Evolutionary conservation across 371 early-diverging fungal species (phyloP).

Genomic region (Mucor irregularis): DNA sequence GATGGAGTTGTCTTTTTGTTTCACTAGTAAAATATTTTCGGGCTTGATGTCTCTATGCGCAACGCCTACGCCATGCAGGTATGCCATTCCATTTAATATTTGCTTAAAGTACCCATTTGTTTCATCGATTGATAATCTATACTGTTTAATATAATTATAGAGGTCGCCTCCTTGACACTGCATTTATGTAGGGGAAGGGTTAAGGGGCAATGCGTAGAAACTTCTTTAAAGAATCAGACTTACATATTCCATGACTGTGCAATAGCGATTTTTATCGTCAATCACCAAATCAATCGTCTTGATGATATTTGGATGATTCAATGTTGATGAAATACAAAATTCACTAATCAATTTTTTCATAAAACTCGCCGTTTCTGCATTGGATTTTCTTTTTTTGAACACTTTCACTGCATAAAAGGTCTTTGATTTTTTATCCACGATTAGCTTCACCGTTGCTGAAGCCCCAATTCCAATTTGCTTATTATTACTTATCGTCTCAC

Average conservation of each 20-base stretch:
- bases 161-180: conserved; percentile 66
- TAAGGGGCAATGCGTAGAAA: conserved; percentile 3
- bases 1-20: conserved; percentile 70
- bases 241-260: conserved; percentile 72
- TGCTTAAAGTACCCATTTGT: conserved; percentile 72
- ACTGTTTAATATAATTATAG: conserved; percentile 48
- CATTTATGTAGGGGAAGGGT: no score
- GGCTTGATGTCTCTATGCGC: conserved; percentile 87
- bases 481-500: no score
- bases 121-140: conserved; percentile 41
- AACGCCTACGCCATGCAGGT: conserved; percentile 94
- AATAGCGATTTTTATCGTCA: conserved; percentile 51
- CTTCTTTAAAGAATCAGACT: conserved; percentile 3
- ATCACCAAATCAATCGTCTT: conserved; percentile 69
- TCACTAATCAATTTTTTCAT: conserved; percentile 70
- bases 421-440: conserved; percentile 9
- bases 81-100: conserved; percentile 91
- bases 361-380: conserved; percentile 59
- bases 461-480: conserved; percentile 31
- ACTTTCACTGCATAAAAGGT: conserved; percentile 49
- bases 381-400: conserved; percentile 55
- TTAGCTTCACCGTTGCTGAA: conserved; percentile 26
- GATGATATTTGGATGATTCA: conserved; percentile 69
- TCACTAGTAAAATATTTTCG: conserved; percentile 89
- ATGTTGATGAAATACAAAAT: conserved; percentile 67